Conservation (phyloP, 805 yeast genomes). For the Yamadazyma endophytica region DNA sequence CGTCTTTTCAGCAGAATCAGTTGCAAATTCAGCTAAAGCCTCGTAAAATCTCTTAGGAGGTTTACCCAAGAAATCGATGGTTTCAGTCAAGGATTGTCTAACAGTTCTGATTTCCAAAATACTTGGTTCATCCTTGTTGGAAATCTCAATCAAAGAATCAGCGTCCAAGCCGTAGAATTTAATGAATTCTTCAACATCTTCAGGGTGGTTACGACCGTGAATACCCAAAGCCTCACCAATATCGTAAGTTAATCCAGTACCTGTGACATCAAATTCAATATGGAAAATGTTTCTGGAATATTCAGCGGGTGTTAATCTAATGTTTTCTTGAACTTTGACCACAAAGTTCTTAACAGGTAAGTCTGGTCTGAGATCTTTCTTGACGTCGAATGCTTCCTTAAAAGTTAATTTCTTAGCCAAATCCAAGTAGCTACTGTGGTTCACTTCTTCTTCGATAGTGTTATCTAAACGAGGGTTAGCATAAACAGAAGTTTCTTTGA, state of each 20-base stretch:
- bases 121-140: slow-evolving; percentile 59
- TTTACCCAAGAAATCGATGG: slow-evolving; percentile 86
- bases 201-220: slow-evolving; percentile 78
- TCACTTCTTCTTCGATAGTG: slow-evolving; percentile 36
- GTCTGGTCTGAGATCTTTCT: slow-evolving; percentile 77
- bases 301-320: slow-evolving; percentile 83
- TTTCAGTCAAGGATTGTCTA: slow-evolving; percentile 74
- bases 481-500: slow-evolving; percentile 60
- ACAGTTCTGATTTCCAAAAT: slow-evolving; percentile 73
- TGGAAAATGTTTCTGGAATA: slow-evolving; percentile 96
- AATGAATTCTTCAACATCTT: slow-evolving; percentile 66
- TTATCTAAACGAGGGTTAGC: slow-evolving; percentile 51
- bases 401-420: slow-evolving; percentile 71
- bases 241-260: slow-evolving; percentile 86
- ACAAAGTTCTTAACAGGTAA: slow-evolving; percentile 78
- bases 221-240: slow-evolving; percentile 97
- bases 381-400: slow-evolving; percentile 68
- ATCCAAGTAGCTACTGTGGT: slow-evolving; percentile 38
- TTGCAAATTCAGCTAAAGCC: slow-evolving; percentile 67
- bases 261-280: slow-evolving; percentile 86
- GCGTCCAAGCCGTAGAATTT: slow-evolving; percentile 67
- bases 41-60: slow-evolving; percentile 96
- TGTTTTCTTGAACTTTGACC: slow-evolving; percentile 87
- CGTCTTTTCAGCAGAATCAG: slow-evolving; percentile 62
- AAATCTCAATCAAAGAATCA: slow-evolving; percentile 63